phyloP scores from a whole-genome alignment of 805 yeast species.

The Yarrowia porcina region DNA sequence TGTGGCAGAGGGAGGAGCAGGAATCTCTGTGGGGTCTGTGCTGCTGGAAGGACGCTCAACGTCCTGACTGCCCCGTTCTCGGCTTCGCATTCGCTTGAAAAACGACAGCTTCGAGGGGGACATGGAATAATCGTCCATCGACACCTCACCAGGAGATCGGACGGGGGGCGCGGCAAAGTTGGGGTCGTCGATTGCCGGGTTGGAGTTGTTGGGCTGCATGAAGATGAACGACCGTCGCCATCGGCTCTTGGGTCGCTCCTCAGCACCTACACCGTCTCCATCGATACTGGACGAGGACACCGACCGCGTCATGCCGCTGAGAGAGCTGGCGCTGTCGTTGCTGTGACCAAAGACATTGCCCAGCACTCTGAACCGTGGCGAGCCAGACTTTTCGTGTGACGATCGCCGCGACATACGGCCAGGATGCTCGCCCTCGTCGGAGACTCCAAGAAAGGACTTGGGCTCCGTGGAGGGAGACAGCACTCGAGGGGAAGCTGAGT shows the following conservation, averaged over 20 bases:
- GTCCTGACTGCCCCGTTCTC: conserved; percentile 22
- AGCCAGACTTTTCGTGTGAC: conserved; percentile 20
- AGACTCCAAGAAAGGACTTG: conserved; percentile 2
- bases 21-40: not conserved
- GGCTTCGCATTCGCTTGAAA: conserved; percentile 22
- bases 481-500: not conserved
- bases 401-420: conserved; percentile 2
- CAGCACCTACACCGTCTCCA: conserved; percentile 15
- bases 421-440: conserved; percentile 1
- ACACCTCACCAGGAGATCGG: conserved; percentile 25
- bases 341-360: conserved; percentile 25
- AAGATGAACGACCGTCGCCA: conserved; percentile 25
- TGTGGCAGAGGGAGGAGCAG: not conserved
- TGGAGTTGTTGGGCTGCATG: conserved; percentile 22
- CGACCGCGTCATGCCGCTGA: conserved; percentile 24
- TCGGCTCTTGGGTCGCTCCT: conserved; percentile 24
- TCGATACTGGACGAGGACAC: conserved; percentile 12
- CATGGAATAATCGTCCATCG: conserved; percentile 23
- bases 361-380: conserved; percentile 24
- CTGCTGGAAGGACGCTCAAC: conserved; percentile 17
- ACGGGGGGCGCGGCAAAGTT: conserved; percentile 9
- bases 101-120: conserved; percentile 21
- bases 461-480: conserved; percentile 7
- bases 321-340: conserved; percentile 11
- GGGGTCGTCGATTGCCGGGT: conserved; percentile 22